phyloP scores from a whole-genome alignment of 805 yeast species.

The Ascoidea tarda region DNA sequence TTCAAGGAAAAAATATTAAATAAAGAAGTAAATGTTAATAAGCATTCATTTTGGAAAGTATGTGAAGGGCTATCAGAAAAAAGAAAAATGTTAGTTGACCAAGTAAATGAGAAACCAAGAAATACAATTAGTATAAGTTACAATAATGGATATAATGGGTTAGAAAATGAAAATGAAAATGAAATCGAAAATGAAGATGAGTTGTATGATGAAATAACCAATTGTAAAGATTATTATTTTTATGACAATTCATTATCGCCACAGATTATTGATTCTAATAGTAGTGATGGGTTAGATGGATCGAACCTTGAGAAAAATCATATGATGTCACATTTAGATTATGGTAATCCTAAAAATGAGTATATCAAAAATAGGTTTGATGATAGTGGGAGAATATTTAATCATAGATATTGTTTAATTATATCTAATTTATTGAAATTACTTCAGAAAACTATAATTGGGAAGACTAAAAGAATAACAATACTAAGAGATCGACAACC shows the following conservation, averaged over 20 bases:
- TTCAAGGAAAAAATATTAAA: slow-evolving; percentile 19
- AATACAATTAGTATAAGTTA: not conserved
- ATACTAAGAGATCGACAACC: slow-evolving; percentile 50
- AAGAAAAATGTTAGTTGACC: not conserved
- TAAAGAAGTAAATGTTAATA: slow-evolving; percentile 11
- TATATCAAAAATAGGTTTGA: slow-evolving; percentile 1
- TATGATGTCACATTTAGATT: not conserved
- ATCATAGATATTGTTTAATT: slow-evolving; percentile 30
- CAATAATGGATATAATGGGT: not conserved
- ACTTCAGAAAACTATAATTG: slow-evolving; percentile 42
- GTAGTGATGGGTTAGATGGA: not conserved
- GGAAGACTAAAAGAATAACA: slow-evolving; percentile 62
- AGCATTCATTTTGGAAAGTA: slow-evolving; percentile 14
- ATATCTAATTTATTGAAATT: slow-evolving; percentile 38
- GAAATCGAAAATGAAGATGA: not conserved
- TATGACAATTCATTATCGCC: slow-evolving; percentile 7
- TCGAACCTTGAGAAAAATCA: not conserved
- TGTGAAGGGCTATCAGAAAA: not conserved
- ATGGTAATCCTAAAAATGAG: not conserved
- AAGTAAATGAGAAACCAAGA: not conserved
- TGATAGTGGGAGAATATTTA: slow-evolving; percentile 11
- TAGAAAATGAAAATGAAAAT: slow-evolving; percentile 6
- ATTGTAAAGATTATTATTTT: slow-evolving; percentile 4
- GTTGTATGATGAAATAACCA: not conserved
- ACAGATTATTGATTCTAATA: not conserved